Conservation (phyloP, 1,284 basidiomycete genomes). For the Xanthoconium separans region DNA sequence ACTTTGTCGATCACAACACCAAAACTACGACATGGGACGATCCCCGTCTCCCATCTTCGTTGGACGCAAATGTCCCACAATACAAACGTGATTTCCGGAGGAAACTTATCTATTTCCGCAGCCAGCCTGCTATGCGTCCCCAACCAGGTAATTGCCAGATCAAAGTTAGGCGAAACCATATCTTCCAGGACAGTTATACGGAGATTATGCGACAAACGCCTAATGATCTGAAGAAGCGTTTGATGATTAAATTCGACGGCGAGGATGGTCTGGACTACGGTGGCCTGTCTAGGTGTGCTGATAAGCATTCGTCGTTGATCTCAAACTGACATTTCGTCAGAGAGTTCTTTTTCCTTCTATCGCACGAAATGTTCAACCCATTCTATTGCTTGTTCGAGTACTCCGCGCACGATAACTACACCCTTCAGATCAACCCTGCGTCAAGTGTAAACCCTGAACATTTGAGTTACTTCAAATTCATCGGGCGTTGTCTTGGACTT, state of each 20-base stretch:
- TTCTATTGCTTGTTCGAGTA: constrained; percentile 98
- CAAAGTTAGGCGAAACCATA: constrained; percentile 90
- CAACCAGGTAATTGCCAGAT: constrained; percentile 93
- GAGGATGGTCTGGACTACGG: constrained; percentile 97
- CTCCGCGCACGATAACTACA: constrained; percentile 96
- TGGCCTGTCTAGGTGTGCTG: constrained; percentile 77
- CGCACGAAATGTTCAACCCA: constrained; percentile 94
- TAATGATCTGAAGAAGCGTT: constrained; percentile 89
- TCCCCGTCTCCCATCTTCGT: constrained; percentile 79
- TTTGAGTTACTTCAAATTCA: constrained; percentile 97
- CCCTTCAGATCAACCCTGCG: constrained; percentile 92
- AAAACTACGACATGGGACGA: constrained; percentile 99
- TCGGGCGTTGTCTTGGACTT: constrained; percentile 87
- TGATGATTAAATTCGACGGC: constrained; percentile 98
- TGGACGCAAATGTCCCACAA: constrained; percentile 91
- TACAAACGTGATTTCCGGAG: constrained; percentile 97
- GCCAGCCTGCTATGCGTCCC: constrained; percentile 87
- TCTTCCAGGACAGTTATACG: constrained; percentile 94
- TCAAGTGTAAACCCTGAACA: constrained; percentile 96
- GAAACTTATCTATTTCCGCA: constrained; percentile 96
- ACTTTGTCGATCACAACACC: constrained; percentile 96
- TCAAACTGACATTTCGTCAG: constrained; percentile 35
- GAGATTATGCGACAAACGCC: constrained; percentile 96
- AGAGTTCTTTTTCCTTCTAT: constrained; percentile 87
- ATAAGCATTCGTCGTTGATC: not conserved